phyloP scores from a whole-genome alignment of 2,329 filamentous ascomycete species.

The Mariannaea sp. region DNA sequence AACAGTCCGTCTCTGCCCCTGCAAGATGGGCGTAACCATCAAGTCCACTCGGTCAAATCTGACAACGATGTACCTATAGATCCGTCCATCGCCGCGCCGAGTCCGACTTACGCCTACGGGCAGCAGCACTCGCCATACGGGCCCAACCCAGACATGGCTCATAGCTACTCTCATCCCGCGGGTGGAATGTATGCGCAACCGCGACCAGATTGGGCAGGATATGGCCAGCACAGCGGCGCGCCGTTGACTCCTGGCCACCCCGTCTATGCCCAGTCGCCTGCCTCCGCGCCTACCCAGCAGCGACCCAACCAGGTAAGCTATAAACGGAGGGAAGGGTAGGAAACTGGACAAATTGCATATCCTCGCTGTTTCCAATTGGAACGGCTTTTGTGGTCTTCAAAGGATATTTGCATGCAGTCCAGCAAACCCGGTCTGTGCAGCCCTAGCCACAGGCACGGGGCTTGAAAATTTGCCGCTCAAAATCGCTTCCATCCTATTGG shows the following conservation, averaged over 20 bases:
- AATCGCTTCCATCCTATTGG: neutral
- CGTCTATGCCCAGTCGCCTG: slow-evolving; percentile 61
- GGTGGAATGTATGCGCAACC: slow-evolving; percentile 69
- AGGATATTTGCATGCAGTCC: too few relatives aligned
- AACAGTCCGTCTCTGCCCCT: slow-evolving; percentile 96
- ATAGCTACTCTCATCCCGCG: slow-evolving; percentile 70
- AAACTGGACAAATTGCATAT: neutral
- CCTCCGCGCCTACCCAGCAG: slow-evolving; percentile 58
- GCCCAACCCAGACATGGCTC: slow-evolving; percentile 83
- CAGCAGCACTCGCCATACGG: slow-evolving; percentile 86
- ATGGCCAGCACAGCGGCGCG: slow-evolving; percentile 58
- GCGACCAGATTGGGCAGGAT: slow-evolving; percentile 76
- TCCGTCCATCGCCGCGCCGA: slow-evolving; percentile 93
- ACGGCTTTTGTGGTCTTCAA: too few relatives aligned
- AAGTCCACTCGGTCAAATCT: slow-evolving; percentile 82
- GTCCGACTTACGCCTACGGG: slow-evolving; percentile 83
- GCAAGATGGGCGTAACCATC: slow-evolving; percentile 80
- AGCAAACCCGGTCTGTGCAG: too few relatives aligned
- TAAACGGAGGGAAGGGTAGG: neutral
- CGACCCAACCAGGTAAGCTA: slow-evolving; percentile 64
- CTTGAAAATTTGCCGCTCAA: neutral
- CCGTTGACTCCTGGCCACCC: slow-evolving; percentile 58
- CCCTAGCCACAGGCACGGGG: neutral
- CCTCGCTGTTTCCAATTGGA: neutral
- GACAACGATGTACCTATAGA: slow-evolving; percentile 98